Evolutionary conservation across 106 monocot species (phyloP).

Genomic region (Allium sativum): DNA sequence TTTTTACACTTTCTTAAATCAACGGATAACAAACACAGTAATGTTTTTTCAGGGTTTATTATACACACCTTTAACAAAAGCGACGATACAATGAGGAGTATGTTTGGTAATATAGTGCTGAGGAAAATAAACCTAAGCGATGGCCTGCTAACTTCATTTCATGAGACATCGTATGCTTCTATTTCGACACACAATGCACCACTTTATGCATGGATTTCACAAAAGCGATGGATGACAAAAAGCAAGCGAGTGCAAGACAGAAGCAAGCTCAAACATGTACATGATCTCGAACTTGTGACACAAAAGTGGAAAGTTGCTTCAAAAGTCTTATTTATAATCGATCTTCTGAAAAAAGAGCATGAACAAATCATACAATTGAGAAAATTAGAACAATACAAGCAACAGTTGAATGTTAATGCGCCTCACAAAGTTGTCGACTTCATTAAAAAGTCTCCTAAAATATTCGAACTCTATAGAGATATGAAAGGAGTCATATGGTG

Average conservation of each 20-base stretch:
- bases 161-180: not conserved
- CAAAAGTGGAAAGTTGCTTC: slow-evolving; percentile 53
- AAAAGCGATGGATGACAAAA: slow-evolving; percentile 61
- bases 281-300: slow-evolving; percentile 58
- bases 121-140: not conserved
- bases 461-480: slow-evolving; percentile 60
- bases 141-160: not conserved
- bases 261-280: slow-evolving; percentile 64
- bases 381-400: slow-evolving; percentile 42
- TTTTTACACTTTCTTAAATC: too few relatives aligned
- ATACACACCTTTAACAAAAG: too few relatives aligned
- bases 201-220: slow-evolving; percentile 6
- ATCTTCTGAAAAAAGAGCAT: slow-evolving; percentile 42
- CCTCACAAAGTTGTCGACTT: slow-evolving; percentile 58
- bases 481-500: slow-evolving; percentile 53
- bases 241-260: slow-evolving; percentile 64
- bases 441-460: slow-evolving; percentile 43
- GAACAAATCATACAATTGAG: slow-evolving; percentile 47
- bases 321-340: slow-evolving; percentile 43
- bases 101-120: not conserved
- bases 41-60: too few relatives aligned
- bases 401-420: slow-evolving; percentile 35
- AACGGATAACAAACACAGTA: too few relatives aligned
- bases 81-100: not conserved
- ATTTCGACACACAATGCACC: not conserved